These are phyloP conservation scores for Ceratocystis cacaofunesta DNA, from an alignment of 2,329 filamentous ascomycete genomes.

Conservation along the genomic window DNA sequence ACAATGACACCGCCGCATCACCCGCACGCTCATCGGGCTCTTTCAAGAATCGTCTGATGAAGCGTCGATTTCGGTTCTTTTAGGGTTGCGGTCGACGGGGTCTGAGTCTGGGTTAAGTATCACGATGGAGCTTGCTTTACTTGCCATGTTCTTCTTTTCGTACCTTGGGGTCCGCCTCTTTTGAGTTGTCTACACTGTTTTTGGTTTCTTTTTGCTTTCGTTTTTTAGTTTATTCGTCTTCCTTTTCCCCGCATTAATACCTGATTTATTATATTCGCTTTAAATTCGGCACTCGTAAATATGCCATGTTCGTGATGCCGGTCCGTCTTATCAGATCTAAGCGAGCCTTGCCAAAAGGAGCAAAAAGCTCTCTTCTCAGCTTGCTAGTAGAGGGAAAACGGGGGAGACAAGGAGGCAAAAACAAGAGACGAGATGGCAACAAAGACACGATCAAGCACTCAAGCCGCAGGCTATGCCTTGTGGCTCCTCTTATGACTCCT, in stretches of 20 bases:
- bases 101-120: background rate
- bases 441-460: background rate
- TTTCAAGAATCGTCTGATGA: conserved; percentile 2
- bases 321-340: background rate
- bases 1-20: background rate
- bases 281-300: background rate
- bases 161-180: background rate
- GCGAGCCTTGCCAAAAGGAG: background rate
- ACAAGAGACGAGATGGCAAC: too few species aligned
- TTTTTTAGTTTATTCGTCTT: background rate
- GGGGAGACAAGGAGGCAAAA: background rate
- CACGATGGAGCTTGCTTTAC: background rate
- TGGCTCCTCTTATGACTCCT: background rate
- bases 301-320: background rate
- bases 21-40: background rate
- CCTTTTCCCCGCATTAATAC: conserved; percentile 1
- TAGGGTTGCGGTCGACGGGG: background rate
- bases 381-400: background rate
- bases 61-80: conserved; percentile 11
- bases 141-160: conserved; percentile 2
- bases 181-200: background rate
- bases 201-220: background rate
- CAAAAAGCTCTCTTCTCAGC: background rate
- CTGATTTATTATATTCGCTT: background rate
- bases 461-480: background rate